Base-by-base conservation (phyloP, 2,329 filamentous ascomycete species). In the Polychaeton citri region DNA sequence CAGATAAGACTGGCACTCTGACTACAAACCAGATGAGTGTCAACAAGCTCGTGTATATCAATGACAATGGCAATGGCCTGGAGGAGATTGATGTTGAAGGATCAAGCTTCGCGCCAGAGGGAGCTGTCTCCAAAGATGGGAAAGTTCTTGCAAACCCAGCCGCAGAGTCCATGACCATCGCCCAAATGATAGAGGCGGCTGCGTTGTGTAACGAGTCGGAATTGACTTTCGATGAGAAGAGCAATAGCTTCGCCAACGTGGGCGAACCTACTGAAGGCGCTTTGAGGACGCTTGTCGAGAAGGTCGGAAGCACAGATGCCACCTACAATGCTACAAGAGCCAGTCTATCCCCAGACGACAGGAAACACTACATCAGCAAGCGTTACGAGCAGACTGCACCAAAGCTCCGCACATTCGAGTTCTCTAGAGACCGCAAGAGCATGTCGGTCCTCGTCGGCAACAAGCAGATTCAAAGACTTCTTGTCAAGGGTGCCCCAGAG, bases 21-120 rank as follows among this genome's bases (percentile, higher is more conserved):
- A 98, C 90, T 8, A 98, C 90, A 28, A 98, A 98, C 65, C 87
- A 96, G 63, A 98, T 98, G 90, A 96, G 90, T 55, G 90, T 95
- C 38, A 90, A 79, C 67, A 93, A 88, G 63, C 65, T 96, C 38
- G 82, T 94, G 33, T 84, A 87, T 56, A 69, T 98, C 47, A 79
- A 74, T 50, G 76, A 81, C 46, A 61, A 72, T 40, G 87, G 84
- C 33, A 73, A 66, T 36, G 79, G 74, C 39, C 67, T 96, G 17
- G 82, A 87, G 50, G 87, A 94, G 57, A 71, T 94, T 33, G 79
- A 90, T 42, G 81, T 98, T 19, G 80, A 93, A 57, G 90, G 90
- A 31, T 94, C 86, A 1, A 96, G 85, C 32, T 96, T 95, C 55
- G 74, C 84, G 21, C 90, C 88, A 5, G 74, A 78, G 46, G 90